phyloP scores from a whole-genome alignment of 2,329 filamentous ascomycete species.

The Sporothrix protearum region DNA sequence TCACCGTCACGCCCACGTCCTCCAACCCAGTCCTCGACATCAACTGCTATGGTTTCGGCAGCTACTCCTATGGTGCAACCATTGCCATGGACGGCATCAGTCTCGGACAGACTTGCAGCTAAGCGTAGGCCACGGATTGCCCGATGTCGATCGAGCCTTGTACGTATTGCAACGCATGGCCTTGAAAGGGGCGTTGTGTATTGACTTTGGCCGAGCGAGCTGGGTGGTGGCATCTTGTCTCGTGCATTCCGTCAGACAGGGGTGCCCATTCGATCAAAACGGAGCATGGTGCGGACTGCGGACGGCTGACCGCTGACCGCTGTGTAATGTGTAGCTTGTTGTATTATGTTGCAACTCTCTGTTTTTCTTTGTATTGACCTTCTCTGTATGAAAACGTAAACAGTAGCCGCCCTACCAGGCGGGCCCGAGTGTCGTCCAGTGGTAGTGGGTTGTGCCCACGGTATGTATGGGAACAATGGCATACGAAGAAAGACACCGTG shows the following conservation, averaged over 20 bases:
- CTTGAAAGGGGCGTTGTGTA: no score
- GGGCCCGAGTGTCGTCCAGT: background rate
- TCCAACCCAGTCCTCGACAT: background rate
- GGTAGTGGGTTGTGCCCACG: background rate
- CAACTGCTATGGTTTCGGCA: background rate
- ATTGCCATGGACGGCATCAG: background rate
- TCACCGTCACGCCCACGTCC: constrained; percentile 1
- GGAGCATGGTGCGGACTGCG: no score
- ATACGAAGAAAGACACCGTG: background rate
- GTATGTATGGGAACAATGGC: background rate
- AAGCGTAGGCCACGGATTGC: background rate
- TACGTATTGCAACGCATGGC: no score
- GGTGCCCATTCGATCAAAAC: no score
- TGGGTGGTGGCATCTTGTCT: background rate
- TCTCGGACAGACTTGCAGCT: background rate
- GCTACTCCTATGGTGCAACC: background rate
- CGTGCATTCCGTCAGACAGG: no score
- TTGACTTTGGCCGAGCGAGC: no score
- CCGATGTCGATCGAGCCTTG: no score
- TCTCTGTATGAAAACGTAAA: background rate
- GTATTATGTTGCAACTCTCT: background rate
- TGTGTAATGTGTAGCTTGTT: background rate
- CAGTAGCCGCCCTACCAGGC: background rate
- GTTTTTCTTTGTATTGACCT: background rate
- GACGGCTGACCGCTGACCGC: no score